phyloP scores from a whole-genome alignment of 2,329 filamentous ascomycete genomes.

The Akanthomyces uredinophilus region DNA sequence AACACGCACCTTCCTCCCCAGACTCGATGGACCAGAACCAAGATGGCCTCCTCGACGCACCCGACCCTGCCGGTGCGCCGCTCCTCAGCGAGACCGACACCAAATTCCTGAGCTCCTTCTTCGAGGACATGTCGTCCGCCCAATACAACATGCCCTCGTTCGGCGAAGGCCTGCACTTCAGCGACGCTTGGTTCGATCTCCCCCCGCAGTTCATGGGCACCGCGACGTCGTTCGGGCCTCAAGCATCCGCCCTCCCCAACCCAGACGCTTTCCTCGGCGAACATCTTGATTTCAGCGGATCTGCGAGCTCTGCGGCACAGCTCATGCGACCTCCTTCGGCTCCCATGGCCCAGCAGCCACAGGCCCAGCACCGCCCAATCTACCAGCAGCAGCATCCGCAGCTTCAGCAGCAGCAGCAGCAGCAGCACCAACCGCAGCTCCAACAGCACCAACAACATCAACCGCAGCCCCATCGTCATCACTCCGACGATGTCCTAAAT shows the following conservation, averaged over 20 bases:
- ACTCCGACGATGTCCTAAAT: slow-evolving; percentile 49
- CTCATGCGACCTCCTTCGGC: slow-evolving; percentile 35
- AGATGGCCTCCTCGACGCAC: slow-evolving; percentile 47
- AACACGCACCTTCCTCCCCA: slow-evolving; percentile 21
- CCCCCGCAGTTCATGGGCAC: slow-evolving; percentile 63
- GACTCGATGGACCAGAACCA: slow-evolving; percentile 42
- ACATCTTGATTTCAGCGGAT: slow-evolving; percentile 4
- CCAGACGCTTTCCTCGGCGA: slow-evolving; percentile 19
- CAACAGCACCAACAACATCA: slow-evolving; percentile 17
- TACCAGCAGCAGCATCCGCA: slow-evolving; percentile 20
- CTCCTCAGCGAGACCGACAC: slow-evolving; percentile 59
- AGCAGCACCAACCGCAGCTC: slow-evolving; percentile 22
- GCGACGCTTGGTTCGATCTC: slow-evolving; percentile 51
- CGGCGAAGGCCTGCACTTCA: slow-evolving; percentile 46
- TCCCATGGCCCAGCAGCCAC: slow-evolving; percentile 20
- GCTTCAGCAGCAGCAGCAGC: slow-evolving; percentile 20
- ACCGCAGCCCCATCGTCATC: slow-evolving; percentile 23
- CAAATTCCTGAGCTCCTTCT: slow-evolving; percentile 53
- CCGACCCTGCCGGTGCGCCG: slow-evolving; percentile 60
- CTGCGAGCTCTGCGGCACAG: slow-evolving; percentile 9
- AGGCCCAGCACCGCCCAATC: slow-evolving; percentile 11
- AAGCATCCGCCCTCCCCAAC: slow-evolving; percentile 24
- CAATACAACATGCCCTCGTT: slow-evolving; percentile 46
- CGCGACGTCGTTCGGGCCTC: slow-evolving; percentile 57
- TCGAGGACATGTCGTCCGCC: slow-evolving; percentile 49